A percentile compares a stretch with the other conserved stretches of the same genome.
Conservation (phyloP, 352 stramenopile species). For the Phytophthora rubi region DNA sequence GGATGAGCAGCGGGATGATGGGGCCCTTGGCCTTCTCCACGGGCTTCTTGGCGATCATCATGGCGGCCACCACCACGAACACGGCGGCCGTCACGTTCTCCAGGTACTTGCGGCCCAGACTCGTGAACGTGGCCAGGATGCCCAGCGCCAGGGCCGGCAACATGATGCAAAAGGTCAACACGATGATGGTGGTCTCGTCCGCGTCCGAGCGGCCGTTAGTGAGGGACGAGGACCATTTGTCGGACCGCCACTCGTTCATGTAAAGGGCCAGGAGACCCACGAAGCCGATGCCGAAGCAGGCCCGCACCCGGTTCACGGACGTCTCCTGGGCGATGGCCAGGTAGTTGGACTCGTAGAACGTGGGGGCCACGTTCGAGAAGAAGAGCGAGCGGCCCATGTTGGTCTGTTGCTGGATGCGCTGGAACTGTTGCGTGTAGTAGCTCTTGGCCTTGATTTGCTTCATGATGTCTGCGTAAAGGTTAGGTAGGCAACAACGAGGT, state of each 20-base stretch:
- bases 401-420: slow-evolving; percentile 79
- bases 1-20: slow-evolving; percentile 77
- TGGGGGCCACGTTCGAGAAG: slow-evolving; percentile 65
- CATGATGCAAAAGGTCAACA: slow-evolving; percentile 68
- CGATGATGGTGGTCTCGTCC: slow-evolving; percentile 56
- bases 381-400: slow-evolving; percentile 68
- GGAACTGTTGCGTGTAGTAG: slow-evolving; percentile 83
- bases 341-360: slow-evolving; percentile 75
- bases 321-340: slow-evolving; percentile 56
- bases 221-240: slow-evolving; percentile 47
- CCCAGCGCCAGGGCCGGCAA: slow-evolving; percentile 63
- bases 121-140: slow-evolving; percentile 60
- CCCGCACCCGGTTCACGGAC: slow-evolving; percentile 59
- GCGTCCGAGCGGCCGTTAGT: slow-evolving; percentile 40
- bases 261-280: slow-evolving; percentile 66
- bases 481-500: background rate
- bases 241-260: slow-evolving; percentile 50
- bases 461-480: slow-evolving; percentile 62
- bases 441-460: slow-evolving; percentile 82
- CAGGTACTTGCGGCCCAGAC: slow-evolving; percentile 51
- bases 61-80: slow-evolving; percentile 62
- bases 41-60: slow-evolving; percentile 85
- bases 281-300: slow-evolving; percentile 66
- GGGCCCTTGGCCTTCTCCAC: slow-evolving; percentile 71
- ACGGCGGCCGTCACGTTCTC: slow-evolving; percentile 70